Base-by-base conservation (phyloP, 2,329 filamentous ascomycete genomes). In the Beauveria sp. region DNA sequence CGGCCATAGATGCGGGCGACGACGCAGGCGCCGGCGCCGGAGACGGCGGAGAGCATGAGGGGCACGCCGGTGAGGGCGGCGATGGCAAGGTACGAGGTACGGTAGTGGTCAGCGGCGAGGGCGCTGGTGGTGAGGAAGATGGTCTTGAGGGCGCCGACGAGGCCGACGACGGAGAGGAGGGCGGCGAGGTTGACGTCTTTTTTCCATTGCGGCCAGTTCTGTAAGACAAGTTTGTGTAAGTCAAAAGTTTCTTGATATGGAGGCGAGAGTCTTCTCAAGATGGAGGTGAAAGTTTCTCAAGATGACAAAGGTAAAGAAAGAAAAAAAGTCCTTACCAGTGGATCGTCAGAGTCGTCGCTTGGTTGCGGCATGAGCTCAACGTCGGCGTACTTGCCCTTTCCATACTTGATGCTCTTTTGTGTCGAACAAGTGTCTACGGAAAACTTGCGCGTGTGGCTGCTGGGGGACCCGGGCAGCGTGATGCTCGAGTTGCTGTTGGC, bases 201-300 rank as follows among this genome's bases (percentile, higher is more conserved):
- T 63, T 78, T 80, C 78, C 79, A 81, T 28, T 69, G 63, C 3
- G 79, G 76, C 83, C 82, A 85, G 66, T 85, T 86, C 79, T 84
- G 63, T 5, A 40, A 3, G 2, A 1, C 18, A 48, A 58, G 10
- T 59, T 14, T 18, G 46, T 44, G 26, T 51, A 30, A 50, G 54
- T 18, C 16, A 44, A 14, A 4, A 14, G 26, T 5, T 5, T 8
- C 28, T 3, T 10, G 26, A 9, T 8, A 41, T 5, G 20, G 28
- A 30, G 34, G 18, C 28, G 8, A 9, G 9, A 30, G 8, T 30
- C 22, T 22, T 30, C 8, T 18, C 8, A 7, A 48, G 8, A 30
- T n/a, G 7, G 2, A 28, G 28, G 28, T 0, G 1, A 16, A n/a
- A 24, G 9, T 46, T 9, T 12, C 7, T 16, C n/a, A 6, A 28